Evolutionary conservation across 2,329 filamentous ascomycete species (phyloP).

Genomic region (Drechslerella coelobrocha): DNA sequence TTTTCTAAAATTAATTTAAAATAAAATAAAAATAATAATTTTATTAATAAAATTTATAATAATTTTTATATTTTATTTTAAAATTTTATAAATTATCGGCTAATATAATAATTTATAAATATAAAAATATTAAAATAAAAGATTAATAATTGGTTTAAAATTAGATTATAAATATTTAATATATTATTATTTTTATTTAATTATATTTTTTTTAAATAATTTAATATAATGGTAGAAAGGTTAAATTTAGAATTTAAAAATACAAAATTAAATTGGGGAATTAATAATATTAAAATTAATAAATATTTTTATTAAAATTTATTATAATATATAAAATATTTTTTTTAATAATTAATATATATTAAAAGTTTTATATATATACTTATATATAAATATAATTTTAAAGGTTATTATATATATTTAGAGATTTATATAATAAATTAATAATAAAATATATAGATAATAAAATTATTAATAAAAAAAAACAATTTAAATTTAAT

Average conservation of each 20-base stretch:
- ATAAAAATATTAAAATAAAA: neutral
- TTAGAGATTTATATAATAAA: no score
- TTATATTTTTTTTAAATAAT: neutral
- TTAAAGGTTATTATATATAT: no score
- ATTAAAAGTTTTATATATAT: neutral
- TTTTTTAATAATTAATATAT: no score
- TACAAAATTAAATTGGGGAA: neutral
- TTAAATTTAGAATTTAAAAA: neutral
- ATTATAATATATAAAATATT: neutral
- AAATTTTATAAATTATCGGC: neutral
- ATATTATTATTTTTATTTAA: neutral
- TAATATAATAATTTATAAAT: conserved; percentile 1
- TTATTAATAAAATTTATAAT: no score
- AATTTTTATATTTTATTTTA: no score
- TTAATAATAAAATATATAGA: no score
- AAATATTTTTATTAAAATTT: neutral
- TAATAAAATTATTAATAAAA: no score
- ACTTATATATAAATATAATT: neutral
- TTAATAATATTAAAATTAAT: no score
- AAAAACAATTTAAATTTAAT: no score
- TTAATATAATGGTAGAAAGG: no score
- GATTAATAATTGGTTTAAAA: no score
- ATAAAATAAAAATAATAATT: neutral
- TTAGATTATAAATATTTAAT: neutral
- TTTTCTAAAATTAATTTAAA: no score